These are phyloP conservation scores for Conticribra weissflogii DNA, from an alignment of 108 stramenopile genomes.

Conservation along the genomic window DNA sequence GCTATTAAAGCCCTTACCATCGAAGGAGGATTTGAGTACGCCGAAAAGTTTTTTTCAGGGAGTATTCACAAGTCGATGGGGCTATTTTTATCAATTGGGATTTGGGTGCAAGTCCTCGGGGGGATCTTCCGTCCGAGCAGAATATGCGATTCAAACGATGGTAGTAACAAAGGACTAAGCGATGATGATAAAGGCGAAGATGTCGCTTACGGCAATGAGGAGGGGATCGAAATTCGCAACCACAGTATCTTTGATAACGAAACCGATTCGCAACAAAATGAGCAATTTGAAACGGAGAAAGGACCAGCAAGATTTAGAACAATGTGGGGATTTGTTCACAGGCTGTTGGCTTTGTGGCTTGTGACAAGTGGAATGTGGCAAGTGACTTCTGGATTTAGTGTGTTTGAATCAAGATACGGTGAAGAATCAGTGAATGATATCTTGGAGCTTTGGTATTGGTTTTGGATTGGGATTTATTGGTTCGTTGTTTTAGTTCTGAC, in stretches of 20 bases:
- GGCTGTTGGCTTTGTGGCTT: constrained; percentile 11
- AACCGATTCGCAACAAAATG: not conserved
- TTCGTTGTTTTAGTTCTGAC: constrained; percentile 4
- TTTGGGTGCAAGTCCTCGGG: constrained; percentile 21
- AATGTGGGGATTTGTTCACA: constrained; percentile 13
- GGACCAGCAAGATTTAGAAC: not conserved
- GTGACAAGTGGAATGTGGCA: constrained; percentile 22
- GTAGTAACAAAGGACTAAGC: not conserved
- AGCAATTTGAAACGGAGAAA: not conserved
- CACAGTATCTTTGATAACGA: not conserved
- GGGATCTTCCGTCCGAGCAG: constrained; percentile 12
- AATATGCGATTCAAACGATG: not conserved
- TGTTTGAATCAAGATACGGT: constrained; percentile 11
- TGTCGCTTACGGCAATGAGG: not conserved
- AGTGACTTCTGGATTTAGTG: constrained; percentile 9
- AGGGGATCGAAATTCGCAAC: not conserved
- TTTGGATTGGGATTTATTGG: constrained; percentile 26
- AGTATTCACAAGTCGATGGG: constrained; percentile 17
- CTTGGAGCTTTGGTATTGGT: constrained; percentile 1
- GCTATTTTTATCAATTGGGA: constrained; percentile 14
- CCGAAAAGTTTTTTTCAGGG: not conserved
- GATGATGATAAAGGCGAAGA: constrained; percentile 3
- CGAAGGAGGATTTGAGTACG: constrained; percentile 22
- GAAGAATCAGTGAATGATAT: constrained; percentile 5
- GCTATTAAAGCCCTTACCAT: constrained; percentile 14